Percentiles rank a stretch among this genome's conserved stretches.
These are phyloP conservation scores for Adiantum capillusveneris DNA, from an alignment of 75 land plant species.

Conservation along the genomic window DNA sequence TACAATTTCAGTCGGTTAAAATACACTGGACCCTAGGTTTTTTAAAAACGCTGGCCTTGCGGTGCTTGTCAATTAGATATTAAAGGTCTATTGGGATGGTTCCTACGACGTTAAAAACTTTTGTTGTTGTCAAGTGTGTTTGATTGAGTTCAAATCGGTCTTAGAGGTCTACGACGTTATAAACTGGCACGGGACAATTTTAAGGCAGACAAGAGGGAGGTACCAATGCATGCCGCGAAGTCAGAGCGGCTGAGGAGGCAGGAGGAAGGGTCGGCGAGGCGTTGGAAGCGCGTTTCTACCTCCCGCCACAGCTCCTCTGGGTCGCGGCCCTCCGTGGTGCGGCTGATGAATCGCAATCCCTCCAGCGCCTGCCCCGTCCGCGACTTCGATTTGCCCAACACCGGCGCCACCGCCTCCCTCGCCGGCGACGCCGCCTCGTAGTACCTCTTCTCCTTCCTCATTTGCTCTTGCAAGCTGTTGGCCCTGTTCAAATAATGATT, in stretches of 20 bases:
- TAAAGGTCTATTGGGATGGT: too few relatives aligned
- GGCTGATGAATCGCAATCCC: constrained; percentile 22
- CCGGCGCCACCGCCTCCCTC: background rate
- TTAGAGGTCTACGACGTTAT: too few relatives aligned
- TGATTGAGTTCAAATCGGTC: too few relatives aligned
- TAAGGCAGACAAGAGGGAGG: too few relatives aligned
- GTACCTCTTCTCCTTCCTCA: background rate
- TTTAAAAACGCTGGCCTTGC: too few relatives aligned
- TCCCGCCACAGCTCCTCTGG: constrained; percentile 8
- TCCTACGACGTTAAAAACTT: too few relatives aligned
- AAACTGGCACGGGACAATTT: too few relatives aligned
- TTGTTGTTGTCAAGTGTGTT: too few relatives aligned
- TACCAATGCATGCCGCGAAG: constrained; percentile 26
- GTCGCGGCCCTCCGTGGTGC: constrained; percentile 11
- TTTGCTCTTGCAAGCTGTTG: background rate
- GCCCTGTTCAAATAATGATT: background rate
- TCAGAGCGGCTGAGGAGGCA: constrained; percentile 10
- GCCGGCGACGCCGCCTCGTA: background rate
- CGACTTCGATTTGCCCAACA: constrained; percentile 11
- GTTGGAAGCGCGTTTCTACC: constrained; percentile 18
- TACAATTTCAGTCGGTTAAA: too few relatives aligned
- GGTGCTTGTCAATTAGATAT: too few relatives aligned
- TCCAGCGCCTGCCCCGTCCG: constrained; percentile 18
- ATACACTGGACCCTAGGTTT: too few relatives aligned
- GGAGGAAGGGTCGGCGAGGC: background rate